Evolutionary conservation across 371 early-diverging fungal species (phyloP), one percentile per base, ranked within the genome.

Genomic region (Mortierella polycephala): DNA sequence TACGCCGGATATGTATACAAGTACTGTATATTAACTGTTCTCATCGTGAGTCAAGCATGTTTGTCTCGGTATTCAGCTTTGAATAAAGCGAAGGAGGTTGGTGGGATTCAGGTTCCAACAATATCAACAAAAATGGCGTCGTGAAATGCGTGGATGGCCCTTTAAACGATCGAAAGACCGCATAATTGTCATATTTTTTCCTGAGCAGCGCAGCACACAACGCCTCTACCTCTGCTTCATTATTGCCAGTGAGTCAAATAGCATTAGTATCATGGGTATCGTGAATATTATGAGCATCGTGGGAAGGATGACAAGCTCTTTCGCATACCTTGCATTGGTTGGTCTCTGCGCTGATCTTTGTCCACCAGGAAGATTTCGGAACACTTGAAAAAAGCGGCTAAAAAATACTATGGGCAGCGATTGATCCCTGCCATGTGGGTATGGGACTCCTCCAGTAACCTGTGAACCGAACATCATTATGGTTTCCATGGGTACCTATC

Each of bases 161-260:
- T 30, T 30, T 30, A 30, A 30, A 30, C 30, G 30, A 30, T 30
- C 30, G 30, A 30, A 30, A 30, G 4, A 30, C 30, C 30, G 30
- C n/a, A 9, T 5, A 66, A 58, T 66, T 44, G 50, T 51, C 62
- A 69, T 62, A 62, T 50, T 69, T 69, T 57, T 58, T 60, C 64
- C 71, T 65, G 60, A 7, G 42, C 56, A 67, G 69, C 62, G 63
- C 69, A 69, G 62, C 56, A 51, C 14, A 10, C 7, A 6, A 37
- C 30, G 4, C 30, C 30, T 4, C 30, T 30, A 30, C 30, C 30
- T 45, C 12, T 49, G 9, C 23, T 39, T 47, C 42, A 37, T 40
- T 47, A 8, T 53, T 20, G n/a, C 18, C 42, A 50, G 20, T 41
- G 55, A 55, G 55, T 30, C 42, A 60, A 54, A 4, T 7, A 55